Base-by-base conservation (phyloP, 2,329 filamentous ascomycete genomes). In the Xylariales sp. region DNA sequence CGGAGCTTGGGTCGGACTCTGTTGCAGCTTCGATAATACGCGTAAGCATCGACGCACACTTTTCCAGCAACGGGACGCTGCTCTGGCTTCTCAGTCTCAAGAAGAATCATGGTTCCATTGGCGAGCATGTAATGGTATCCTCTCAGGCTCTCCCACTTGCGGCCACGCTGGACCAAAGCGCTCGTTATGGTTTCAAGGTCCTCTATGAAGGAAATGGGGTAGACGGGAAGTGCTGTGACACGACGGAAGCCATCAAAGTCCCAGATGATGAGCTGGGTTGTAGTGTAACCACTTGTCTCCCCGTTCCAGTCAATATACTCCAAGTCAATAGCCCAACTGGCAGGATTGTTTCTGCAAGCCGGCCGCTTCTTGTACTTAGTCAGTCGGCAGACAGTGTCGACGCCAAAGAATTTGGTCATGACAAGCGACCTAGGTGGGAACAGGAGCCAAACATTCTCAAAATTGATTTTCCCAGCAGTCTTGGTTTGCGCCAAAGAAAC, bases 261-360 rank as follows among this genome's bases (percentile, higher is more conserved):
- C 10, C 29, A 23, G 39, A 65, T 60, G 18, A 17, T 42, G 6
- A 53, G 21, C 8, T 38, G 40, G 1, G 48, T 53, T 0, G 42
- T 50, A 3, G 41, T 41, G 33, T 52, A 60, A 5, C 61, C 61
- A 29, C 50, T 56, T 1, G 24, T 37, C 19, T 55, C 48, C 6
- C 62, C 53, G 27, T 64, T 57, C 60, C 60, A 65, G 35, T 63
- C 58, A 3, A 65, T 29, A 35, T 57, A 61, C 35, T 65, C 57
- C 34, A 60, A 33, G 5, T 44, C 40, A 25, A 65, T 46, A 3
- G 39, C 35, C 54, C 54, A 62, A 15, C 27, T 43, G 2, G 43
- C 46, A 4, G 45, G 41, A 13, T 40, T 25, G 19, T 39, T 37
- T 1, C 16, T 10, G 2, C 27, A 21, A 13, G 21, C 28, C 29